phyloP scores from a whole-genome alignment of 371 early-diverging fungal genomes.

The Mucor saturninus region DNA sequence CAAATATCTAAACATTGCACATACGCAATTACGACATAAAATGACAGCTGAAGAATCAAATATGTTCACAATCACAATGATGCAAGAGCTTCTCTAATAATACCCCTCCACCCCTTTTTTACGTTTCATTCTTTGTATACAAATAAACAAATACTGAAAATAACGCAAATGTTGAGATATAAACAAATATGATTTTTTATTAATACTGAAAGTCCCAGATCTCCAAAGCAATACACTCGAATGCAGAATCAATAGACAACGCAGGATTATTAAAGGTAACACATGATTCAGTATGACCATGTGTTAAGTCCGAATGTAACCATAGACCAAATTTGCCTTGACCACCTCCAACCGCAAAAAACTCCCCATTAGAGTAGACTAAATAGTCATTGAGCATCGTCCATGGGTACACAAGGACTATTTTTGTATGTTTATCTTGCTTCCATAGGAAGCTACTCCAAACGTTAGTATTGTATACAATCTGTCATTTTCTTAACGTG shows the following conservation, averaged over 20 bases:
- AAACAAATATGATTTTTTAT: not conserved
- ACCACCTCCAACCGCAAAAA: conserved; percentile 42
- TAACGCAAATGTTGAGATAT: conserved; percentile 1
- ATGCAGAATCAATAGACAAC: conserved; percentile 21
- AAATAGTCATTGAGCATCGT: conserved; percentile 40
- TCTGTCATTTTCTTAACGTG: not conserved
- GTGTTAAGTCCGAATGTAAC: conserved; percentile 40
- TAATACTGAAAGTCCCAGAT: conserved; percentile 44
- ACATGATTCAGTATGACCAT: conserved; percentile 45
- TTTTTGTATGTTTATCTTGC: conserved; percentile 19
- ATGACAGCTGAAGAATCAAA: conserved; percentile 4
- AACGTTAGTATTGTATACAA: not conserved
- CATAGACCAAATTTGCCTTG: conserved; percentile 44
- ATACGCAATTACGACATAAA: conserved; percentile 2
- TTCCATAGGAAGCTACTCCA: conserved; percentile 40
- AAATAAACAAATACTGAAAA: conserved; percentile 4
- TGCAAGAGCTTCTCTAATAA: conserved; percentile 12
- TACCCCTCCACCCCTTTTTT: not conserved
- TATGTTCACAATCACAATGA: conserved; percentile 4
- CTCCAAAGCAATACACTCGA: conserved; percentile 43
- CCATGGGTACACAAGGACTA: conserved; percentile 35
- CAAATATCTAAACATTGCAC: conserved; percentile 5
- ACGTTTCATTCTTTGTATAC: not conserved
- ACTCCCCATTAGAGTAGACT: conserved; percentile 36
- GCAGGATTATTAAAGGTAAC: conserved; percentile 42